Percentiles rank a stretch among this genome's conserved stretches.
phyloP scores from a whole-genome alignment of 2,329 filamentous ascomycete species.

The Triangularia setosa region DNA sequence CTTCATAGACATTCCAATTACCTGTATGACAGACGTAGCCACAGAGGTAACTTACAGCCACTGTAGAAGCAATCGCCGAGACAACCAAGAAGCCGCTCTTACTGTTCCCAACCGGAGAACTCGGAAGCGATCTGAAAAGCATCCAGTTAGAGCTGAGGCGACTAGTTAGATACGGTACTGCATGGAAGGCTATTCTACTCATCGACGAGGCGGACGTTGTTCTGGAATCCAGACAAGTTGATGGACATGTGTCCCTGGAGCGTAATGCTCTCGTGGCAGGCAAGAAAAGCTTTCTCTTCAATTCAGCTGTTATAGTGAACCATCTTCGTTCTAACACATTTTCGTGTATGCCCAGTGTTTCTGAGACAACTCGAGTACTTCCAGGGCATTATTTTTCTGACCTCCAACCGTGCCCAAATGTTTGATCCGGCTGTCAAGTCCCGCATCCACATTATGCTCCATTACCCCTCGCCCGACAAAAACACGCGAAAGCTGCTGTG shows the following conservation, averaged over 20 bases:
- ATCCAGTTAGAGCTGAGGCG: constrained; percentile 29
- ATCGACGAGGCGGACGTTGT: constrained; percentile 58
- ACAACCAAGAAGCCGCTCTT: constrained; percentile 12
- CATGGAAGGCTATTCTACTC: constrained; percentile 65
- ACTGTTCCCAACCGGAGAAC: background rate
- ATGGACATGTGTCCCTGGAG: constrained; percentile 14
- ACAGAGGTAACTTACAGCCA: background rate
- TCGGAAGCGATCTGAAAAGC: background rate
- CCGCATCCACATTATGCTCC: constrained; percentile 38
- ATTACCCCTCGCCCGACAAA: constrained; percentile 31
- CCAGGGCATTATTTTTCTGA: constrained; percentile 41
- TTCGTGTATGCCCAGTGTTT: constrained; percentile 28
- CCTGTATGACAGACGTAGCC: background rate
- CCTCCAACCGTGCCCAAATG: constrained; percentile 40
- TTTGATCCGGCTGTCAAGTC: constrained; percentile 44
- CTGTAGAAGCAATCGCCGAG: constrained; percentile 30
- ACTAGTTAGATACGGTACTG: constrained; percentile 27
- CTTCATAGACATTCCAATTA: background rate
- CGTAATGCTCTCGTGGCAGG: constrained; percentile 25
- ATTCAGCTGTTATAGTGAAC: too few relatives aligned
- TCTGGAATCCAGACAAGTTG: constrained; percentile 21
- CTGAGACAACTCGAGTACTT: constrained; percentile 41
- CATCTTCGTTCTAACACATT: background rate
- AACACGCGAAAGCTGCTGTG: constrained; percentile 9
- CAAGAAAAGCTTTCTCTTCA: background rate